Evolutionary conservation across 2,329 filamentous ascomycete species (phyloP).

Genomic region (Onygenales sp.): DNA sequence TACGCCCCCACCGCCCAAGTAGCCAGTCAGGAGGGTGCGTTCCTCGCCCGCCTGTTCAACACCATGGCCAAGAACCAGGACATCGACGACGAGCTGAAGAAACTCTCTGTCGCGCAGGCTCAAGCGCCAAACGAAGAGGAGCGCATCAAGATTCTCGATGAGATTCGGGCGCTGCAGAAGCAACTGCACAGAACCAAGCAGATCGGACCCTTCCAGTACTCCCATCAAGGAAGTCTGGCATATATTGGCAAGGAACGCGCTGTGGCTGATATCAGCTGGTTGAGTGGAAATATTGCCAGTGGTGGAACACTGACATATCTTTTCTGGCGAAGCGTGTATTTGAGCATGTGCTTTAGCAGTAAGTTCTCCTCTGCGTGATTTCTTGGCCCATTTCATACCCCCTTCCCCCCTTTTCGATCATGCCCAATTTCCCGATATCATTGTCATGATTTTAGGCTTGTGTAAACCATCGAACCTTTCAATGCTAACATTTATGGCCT

Average conservation of each 20-base stretch:
- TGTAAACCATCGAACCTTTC: background rate
- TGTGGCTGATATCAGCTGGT: constrained; percentile 93
- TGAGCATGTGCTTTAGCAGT: constrained; percentile 99
- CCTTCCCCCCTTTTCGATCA: background rate
- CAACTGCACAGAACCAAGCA: constrained; percentile 83
- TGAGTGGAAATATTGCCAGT: constrained; percentile 90
- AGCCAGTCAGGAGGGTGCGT: constrained; percentile 86
- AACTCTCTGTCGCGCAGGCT: constrained; percentile 56
- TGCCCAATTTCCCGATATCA: background rate
- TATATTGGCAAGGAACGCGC: constrained; percentile 98
- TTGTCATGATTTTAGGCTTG: no score
- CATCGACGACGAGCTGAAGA: constrained; percentile 65
- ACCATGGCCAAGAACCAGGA: constrained; percentile 93
- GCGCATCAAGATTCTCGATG: constrained; percentile 50
- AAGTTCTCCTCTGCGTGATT: constrained; percentile 39
- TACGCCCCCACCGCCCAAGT: constrained; percentile 98
- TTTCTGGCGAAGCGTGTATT: constrained; percentile 96
- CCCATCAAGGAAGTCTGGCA: constrained; percentile 89
- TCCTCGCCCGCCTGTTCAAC: constrained; percentile 94
- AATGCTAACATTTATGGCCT: background rate
- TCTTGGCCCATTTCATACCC: background rate
- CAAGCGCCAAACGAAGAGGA: constrained; percentile 56
- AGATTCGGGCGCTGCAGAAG: constrained; percentile 82
- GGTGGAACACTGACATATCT: constrained; percentile 92
- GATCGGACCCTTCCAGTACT: constrained; percentile 96